Evolutionary conservation across 2,329 filamentous ascomycete species (phyloP).

Genomic region (Arthrobotrys musiformis): DNA sequence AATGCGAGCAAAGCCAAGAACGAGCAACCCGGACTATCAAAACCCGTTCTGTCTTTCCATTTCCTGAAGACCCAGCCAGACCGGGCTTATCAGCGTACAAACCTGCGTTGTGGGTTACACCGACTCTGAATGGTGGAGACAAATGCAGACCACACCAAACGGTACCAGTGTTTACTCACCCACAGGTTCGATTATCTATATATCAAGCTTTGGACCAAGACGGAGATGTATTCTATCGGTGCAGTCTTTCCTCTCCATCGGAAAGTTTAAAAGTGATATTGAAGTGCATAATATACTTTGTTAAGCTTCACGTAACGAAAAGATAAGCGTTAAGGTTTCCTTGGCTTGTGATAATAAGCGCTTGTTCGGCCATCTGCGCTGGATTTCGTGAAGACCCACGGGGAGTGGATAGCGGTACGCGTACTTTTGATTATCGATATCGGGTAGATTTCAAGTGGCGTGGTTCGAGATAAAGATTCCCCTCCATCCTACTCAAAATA

Average conservation of each 20-base stretch:
- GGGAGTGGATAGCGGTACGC: background rate
- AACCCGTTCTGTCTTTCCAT: background rate
- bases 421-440: background rate
- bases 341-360: background rate
- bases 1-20: slow-evolving; percentile 21
- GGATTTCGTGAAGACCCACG: background rate
- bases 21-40: background rate
- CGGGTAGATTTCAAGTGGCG: too few relatives aligned
- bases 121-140: background rate
- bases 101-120: slow-evolving; percentile 33
- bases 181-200: background rate
- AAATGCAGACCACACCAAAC: background rate
- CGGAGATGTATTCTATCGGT: background rate
- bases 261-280: background rate
- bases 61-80: background rate
- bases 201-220: background rate
- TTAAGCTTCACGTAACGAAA: slow-evolving; percentile 5
- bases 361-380: slow-evolving; percentile 23
- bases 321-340: slow-evolving; percentile 7
- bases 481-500: too few relatives aligned
- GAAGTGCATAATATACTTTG: background rate
- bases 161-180: background rate
- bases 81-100: slow-evolving; percentile 18
- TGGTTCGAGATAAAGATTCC: too few relatives aligned
- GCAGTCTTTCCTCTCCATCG: background rate